Evolutionary conservation across 2,329 filamentous ascomycete species (phyloP).

Genomic region (Aspergillus bombycis): DNA sequence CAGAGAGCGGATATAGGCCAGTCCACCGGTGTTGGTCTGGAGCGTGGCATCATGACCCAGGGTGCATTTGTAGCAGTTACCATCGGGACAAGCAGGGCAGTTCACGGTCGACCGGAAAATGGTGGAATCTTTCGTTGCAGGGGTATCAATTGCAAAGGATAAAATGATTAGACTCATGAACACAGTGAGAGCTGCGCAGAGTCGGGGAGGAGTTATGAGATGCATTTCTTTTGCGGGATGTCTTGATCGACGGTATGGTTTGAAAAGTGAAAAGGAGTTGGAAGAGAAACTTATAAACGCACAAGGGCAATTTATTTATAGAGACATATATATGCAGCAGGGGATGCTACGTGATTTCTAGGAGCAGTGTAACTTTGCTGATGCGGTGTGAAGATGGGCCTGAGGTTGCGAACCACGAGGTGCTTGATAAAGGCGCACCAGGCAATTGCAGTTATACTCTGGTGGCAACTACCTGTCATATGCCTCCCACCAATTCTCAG

Average conservation of each 20-base stretch:
- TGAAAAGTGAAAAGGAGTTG: neutral
- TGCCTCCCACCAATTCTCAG: too few species aligned
- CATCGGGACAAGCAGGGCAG: constrained; percentile 15
- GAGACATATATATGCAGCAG: too few species aligned
- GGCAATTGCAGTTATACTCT: neutral
- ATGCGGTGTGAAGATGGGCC: neutral
- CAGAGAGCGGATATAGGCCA: constrained; percentile 13
- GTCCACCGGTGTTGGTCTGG: constrained; percentile 14
- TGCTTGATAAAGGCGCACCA: neutral
- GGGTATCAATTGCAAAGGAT: neutral
- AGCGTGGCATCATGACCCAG: constrained; percentile 11
- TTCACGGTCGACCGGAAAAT: constrained; percentile 16
- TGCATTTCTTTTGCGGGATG: neutral
- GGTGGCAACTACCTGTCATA: neutral
- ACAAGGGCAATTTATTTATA: too few species aligned
- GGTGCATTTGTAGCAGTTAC: constrained; percentile 19
- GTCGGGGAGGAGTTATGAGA: neutral
- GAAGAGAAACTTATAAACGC: neutral
- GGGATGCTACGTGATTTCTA: neutral
- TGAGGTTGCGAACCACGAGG: neutral
- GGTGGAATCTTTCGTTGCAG: constrained; percentile 20
- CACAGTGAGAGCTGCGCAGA: neutral
- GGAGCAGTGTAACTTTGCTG: neutral
- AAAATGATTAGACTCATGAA: neutral
- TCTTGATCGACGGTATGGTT: neutral